Evolutionary conservation across 257 asterid species (phyloP).

Genomic region (Przewalskia tangutica): DNA sequence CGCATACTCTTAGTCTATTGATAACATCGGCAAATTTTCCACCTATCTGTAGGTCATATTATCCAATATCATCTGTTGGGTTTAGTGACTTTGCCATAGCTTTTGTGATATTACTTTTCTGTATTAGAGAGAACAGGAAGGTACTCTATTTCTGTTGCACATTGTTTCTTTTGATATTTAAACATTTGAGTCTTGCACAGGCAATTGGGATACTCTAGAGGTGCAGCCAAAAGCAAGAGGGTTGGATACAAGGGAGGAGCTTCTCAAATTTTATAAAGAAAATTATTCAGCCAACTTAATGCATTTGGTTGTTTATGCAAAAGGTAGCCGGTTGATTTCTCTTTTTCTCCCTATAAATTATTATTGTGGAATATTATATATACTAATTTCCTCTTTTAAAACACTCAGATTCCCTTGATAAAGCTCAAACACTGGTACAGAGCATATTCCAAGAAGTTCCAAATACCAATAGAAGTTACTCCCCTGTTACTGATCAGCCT

Average conservation of each 20-base stretch:
- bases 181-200: conserved; percentile 26
- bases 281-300: conserved; percentile 88
- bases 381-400: conserved; percentile 11
- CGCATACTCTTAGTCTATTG: neutral
- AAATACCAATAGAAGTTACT: conserved; percentile 42
- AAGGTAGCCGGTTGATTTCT: conserved; percentile 45
- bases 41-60: neutral
- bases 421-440: conserved; percentile 62
- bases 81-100: neutral
- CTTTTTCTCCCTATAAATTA: neutral
- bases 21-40: neutral
- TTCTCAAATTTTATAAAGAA: conserved; percentile 64
- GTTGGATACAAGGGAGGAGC: conserved; percentile 76
- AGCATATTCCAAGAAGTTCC: conserved; percentile 71
- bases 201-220: conserved; percentile 95
- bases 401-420: conserved; percentile 63
- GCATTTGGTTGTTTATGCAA: conserved; percentile 87
- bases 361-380: neutral
- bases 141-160: neutral
- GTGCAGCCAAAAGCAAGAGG: conserved; percentile 81
- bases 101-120: neutral
- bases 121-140: neutral
- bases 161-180: neutral
- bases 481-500: conserved; percentile 65
- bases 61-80: neutral